A percentile compares a stretch with the other conserved stretches of the same genome.
These are phyloP conservation scores for Botrytis squamosa DNA, from an alignment of 2,329 filamentous ascomycete species.

Conservation along the genomic window DNA sequence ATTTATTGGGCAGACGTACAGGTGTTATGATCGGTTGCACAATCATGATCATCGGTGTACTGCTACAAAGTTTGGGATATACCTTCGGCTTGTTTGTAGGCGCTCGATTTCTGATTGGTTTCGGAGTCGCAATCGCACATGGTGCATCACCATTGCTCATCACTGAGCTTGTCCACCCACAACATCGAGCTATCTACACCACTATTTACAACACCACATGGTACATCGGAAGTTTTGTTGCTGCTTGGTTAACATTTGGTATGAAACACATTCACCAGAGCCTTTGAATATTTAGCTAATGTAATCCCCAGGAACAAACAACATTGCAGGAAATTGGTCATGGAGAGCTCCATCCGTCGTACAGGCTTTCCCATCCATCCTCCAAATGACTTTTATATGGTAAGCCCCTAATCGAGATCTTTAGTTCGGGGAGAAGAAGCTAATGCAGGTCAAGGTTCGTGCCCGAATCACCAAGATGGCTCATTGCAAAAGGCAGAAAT, in stretches of 20 bases:
- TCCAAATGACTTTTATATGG: constrained; percentile 36
- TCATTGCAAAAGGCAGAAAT: constrained; percentile 66
- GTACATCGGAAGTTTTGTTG: constrained; percentile 47
- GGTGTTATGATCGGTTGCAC: constrained; percentile 48
- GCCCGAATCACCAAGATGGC: constrained; percentile 47
- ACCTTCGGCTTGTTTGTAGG: constrained; percentile 47
- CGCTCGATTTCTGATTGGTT: constrained; percentile 43
- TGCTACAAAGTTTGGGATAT: constrained; percentile 43
- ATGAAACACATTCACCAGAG: background rate
- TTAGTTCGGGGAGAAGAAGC: background rate
- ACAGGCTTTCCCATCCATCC: constrained; percentile 36
- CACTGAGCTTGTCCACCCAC: constrained; percentile 49
- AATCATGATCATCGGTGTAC: constrained; percentile 48
- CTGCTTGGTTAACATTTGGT: constrained; percentile 48
- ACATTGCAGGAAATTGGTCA: constrained; percentile 37
- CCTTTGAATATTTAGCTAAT: constrained; percentile 2
- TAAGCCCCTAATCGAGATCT: constrained; percentile 13
- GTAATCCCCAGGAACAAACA: constrained; percentile 40
- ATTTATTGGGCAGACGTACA: constrained; percentile 47
- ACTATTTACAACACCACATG: constrained; percentile 49
- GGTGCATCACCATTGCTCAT: constrained; percentile 41
- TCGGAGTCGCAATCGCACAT: constrained; percentile 39
- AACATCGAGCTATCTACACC: constrained; percentile 49
- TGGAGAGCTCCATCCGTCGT: constrained; percentile 40
- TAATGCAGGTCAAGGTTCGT: constrained; percentile 36